Base-by-base conservation (phyloP, 371 early-diverging fungal genomes). In the Mycotypha africana region DNA sequence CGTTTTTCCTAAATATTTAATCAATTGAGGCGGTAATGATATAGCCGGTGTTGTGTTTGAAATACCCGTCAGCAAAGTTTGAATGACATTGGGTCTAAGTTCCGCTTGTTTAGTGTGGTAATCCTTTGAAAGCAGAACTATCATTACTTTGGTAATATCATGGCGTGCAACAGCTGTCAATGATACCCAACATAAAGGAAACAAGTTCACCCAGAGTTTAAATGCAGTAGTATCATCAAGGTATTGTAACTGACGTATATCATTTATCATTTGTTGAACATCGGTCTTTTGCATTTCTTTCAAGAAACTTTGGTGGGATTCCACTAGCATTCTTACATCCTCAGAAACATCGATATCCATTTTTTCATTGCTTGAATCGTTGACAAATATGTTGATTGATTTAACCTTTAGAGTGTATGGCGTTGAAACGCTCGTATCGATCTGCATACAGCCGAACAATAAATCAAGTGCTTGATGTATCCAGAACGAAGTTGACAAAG, bases 51-150 rank as follows among this genome's bases (percentile, higher is more conserved):
- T 46, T 34, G 90, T 93, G 19, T 71, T 67, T n/a, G 82, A 79
- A 30, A 95, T 78, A 31, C 91, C 91, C 0, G 94, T 88, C 14
- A 98, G 58, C 0, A 99, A 58, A 0, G 92, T 85, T 57, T 93
- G 93, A 11, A 97, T 82, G 1, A 98, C 95, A 60, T 98, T 98
- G 11, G 97, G 96, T 8, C 93, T 75, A 16, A 67, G 47, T 12
- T 81, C 79, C 8, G 77, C 65, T 64, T 96, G 96, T 50, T 80
- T 81, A 38, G 66, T 61, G 57, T 97, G 97, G 51, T 91, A 97
- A 17, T 93, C 93, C 54, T 90, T 92, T 4, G 95, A 86, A 12
- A 99, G 74, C 17, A 98, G 64, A 0, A 83, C 68, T 22, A 92
- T 86, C 14, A 95, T 53, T 2, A 83, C 77, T 51, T 91, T 93